phyloP scores from a whole-genome alignment of 192 early-diverging fungal species.

The Rhizoclosmatium sp. region DNA sequence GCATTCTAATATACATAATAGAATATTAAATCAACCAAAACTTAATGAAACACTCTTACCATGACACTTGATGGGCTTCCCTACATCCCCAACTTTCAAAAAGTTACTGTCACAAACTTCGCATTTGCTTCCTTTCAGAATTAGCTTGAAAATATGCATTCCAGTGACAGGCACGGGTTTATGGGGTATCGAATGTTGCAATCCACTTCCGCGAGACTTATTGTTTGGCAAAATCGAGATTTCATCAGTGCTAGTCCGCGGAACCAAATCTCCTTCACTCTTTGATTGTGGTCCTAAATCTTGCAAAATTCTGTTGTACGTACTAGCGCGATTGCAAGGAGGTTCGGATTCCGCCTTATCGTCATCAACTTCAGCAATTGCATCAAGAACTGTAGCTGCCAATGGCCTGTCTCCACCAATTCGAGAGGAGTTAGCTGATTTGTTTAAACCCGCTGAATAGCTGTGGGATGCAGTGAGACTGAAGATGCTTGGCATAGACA shows the following conservation, averaged over 20 bases:
- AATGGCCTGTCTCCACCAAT: not conserved
- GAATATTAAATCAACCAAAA: not conserved
- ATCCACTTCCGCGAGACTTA: conserved; percentile 5
- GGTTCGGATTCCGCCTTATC: not conserved
- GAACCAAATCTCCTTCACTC: not conserved
- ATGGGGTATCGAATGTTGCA: conserved; percentile 32
- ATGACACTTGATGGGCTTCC: conserved; percentile 23
- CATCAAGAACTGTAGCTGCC: not conserved
- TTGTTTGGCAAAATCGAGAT: not conserved
- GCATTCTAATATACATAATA: conserved; percentile 19
- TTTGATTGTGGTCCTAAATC: not conserved
- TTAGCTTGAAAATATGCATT: conserved; percentile 8
- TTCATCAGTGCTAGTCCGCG: not conserved
- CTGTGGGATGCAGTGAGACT: not conserved
- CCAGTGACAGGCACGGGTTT: conserved; percentile 6
- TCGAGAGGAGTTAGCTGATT: conserved; percentile 16
- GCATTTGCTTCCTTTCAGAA: conserved; percentile 24
- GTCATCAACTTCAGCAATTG: conserved; percentile 10
- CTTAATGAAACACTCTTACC: conserved; percentile 2
- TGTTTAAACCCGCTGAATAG: conserved; percentile 3
- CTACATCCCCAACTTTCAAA: not conserved
- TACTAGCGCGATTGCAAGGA: conserved; percentile 3
- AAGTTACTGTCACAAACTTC: conserved; percentile 25
- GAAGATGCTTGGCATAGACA: conserved; percentile 33
- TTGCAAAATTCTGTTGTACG: conserved; percentile 13